phyloP scores from a whole-genome alignment of 495 filamentous ascomycete genomes.

The Neurospora sp. region DNA sequence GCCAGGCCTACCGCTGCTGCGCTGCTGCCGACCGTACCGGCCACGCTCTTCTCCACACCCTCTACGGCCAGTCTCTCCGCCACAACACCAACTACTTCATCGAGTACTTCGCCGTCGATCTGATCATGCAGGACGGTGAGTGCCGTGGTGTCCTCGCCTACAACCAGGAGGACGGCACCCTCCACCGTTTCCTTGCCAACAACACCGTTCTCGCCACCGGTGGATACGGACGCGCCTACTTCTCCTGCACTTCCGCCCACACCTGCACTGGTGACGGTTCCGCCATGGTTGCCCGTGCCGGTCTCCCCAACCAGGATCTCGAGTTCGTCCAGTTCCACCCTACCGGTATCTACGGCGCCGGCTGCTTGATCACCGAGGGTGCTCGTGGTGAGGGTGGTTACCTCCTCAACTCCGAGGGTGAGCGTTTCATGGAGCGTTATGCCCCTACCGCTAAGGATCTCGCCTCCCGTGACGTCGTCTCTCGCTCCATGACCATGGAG shows the following conservation, averaged over 20 bases:
- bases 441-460: conserved; percentile 96
- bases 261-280: conserved; percentile 98
- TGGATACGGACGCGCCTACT: conserved; percentile 94
- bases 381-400: conserved; percentile 98
- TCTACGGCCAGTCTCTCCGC: conserved; percentile 92
- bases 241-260: conserved; percentile 94
- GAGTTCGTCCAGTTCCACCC: conserved; percentile 99
- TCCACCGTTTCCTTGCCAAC: conserved; percentile 90
- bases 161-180: conserved; percentile 95
- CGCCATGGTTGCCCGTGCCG: conserved; percentile 96
- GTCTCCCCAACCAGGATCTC: conserved; percentile 96
- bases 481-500: conserved; percentile 93
- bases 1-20: conserved; percentile 93
- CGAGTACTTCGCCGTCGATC: conserved; percentile 92
- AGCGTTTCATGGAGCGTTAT: conserved; percentile 98
- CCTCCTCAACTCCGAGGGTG: conserved; percentile 90
- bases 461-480: conserved; percentile 86
- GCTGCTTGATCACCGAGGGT: conserved; percentile 96
- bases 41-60: conserved; percentile 91
- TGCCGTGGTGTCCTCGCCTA: conserved; percentile 94
- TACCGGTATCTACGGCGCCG: conserved; percentile 97
- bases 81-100: conserved; percentile 99
- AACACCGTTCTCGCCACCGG: conserved; percentile 95
- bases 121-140: conserved; percentile 93
- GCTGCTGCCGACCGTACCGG: conserved; percentile 93